phyloP scores from a whole-genome alignment of 1,139 yeast species.

The Geotrichum carabidarum region DNA sequence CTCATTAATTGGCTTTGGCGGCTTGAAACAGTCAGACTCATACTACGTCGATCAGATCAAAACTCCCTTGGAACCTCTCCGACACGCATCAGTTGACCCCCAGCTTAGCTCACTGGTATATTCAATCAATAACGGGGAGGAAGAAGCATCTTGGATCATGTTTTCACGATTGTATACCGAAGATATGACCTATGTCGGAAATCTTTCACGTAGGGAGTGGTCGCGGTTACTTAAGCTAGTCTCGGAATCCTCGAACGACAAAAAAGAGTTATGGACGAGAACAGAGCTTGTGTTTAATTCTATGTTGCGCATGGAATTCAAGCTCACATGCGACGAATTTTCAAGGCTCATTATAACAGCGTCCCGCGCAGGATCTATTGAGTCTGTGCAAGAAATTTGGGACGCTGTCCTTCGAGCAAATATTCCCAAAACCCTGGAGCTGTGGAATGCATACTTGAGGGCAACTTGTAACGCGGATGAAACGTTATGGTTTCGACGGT shows the following conservation, averaged over 20 bases:
- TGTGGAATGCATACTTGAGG: conserved; percentile 37
- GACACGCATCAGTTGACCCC: background rate
- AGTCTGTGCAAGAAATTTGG: conserved; percentile 31
- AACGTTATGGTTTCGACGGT: conserved; percentile 27
- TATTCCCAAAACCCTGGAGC: conserved; percentile 25
- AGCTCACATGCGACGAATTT: conserved; percentile 29
- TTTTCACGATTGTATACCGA: conserved; percentile 5
- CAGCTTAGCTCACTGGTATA: background rate
- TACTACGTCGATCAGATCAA: background rate
- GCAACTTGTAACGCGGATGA: conserved; percentile 36
- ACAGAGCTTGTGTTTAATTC: conserved; percentile 11
- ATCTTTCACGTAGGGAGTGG: conserved; percentile 16
- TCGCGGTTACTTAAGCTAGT: conserved; percentile 10
- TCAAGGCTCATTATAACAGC: conserved; percentile 31
- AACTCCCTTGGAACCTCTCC: background rate
- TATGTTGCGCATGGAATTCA: conserved; percentile 25
- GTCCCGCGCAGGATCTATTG: conserved; percentile 26
- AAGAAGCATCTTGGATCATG: conserved; percentile 3
- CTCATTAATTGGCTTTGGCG: background rate
- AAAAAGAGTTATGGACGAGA: conserved; percentile 5
- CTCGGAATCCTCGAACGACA: background rate
- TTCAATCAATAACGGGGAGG: background rate
- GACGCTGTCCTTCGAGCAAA: conserved; percentile 21
- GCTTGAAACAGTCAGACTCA: background rate
- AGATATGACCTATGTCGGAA: conserved; percentile 3